Evolutionary conservation across 2,329 filamentous ascomycete species (phyloP), one percentile per base, ranked within the genome.

Genomic region (Colletotrichum camelliae): DNA sequence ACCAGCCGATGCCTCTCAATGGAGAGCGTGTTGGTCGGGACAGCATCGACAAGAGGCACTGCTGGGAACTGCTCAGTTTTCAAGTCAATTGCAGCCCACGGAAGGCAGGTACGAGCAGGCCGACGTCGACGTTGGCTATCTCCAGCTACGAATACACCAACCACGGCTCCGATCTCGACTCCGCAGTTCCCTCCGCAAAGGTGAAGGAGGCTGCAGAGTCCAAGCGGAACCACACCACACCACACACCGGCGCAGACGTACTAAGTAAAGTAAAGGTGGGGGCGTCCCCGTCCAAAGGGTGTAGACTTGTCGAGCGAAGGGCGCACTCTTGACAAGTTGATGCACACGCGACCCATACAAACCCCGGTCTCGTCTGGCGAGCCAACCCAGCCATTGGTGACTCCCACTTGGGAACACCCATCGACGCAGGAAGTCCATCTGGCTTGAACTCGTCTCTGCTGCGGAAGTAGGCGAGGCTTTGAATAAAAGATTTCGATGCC

Each of bases 321-420:
- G 74, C 74, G 74, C 74, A 61, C 74, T 76, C 68, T 74, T 65
- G 72, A 74, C 72, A 74, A 72, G 72, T 33, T 76, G 64, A 76
- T 76, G 70, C 70, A 74, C 72, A 71, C 61, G 58, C 65, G 74
- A 74, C 74, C 74, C 74, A 76, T 76, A 64, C 31, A 61, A 24
- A 76, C 55, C 74, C 74, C 60, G 70, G 74, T 76, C 58, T 55
- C 64, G 74, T 75, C 58, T 68, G 62, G 55, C 43, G 73, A 73
- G 64, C 73, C 70, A 70, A 74, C 64, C 73, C 70, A 69, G 31
- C 74, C 65, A 69, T 31, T 43, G 70, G 57, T 74, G 74, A 76
- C 74, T 76, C 74, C 70, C 33, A 76, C 70, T 64, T 76, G 55
- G 39, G 64, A 52, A 74, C 70, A 37, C 64, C 52, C 43, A 29